Evolutionary conservation across 805 yeast genomes (phyloP), one percentile per base, ranked within the genome.

Genomic region (Lachancea cidri): DNA sequence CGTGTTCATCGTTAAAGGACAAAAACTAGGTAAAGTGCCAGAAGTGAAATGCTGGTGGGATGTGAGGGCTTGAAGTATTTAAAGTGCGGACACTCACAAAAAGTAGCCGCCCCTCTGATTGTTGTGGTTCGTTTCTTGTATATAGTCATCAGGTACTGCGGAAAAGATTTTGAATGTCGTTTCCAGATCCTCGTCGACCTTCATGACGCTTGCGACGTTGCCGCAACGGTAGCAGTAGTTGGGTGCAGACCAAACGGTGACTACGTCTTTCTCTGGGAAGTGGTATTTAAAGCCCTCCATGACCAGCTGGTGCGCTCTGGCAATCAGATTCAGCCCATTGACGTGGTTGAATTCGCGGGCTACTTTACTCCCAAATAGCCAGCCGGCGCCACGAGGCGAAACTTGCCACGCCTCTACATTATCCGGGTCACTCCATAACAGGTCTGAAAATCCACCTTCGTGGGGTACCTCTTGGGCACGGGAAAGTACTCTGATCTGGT

Each of bases 401-500:
- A 93, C 96, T 17, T 95, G 96, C 98, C 98, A 91, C 9, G 96
- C 86, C 54, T 87, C 96, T 33, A 89, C 96, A 56, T 89, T 89
- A 62, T 91, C 98, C 1, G 98, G 98, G 59, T 91, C 98, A 16
- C 94, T 83, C 98, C 98, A 91, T 30, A 91, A 89, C 55, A 91
- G 75, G 64, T 91, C 98, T 60, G 97, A 93, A 64, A 91, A 91
- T 2, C 97, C 98, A 53, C 98, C 98, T 67, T 91, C 98, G 62
- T 93, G 98, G 2, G 98, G 98, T 36, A 91, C 96, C 66, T 91
- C 98, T 65, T 91, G 98, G 3, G 98, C 98, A 57, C 98, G 75
- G 39, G 93, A 83, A 43, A 91, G 71, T 15, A 91, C 98, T 55
- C 98, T 73, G 50, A 91, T 88, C 66, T 91, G 98, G 64, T 91